A percentile compares a stretch with the other conserved stretches of the same genome.
Conservation (phyloP, 1,139 yeast species). For the Pichia sp. region DNA sequence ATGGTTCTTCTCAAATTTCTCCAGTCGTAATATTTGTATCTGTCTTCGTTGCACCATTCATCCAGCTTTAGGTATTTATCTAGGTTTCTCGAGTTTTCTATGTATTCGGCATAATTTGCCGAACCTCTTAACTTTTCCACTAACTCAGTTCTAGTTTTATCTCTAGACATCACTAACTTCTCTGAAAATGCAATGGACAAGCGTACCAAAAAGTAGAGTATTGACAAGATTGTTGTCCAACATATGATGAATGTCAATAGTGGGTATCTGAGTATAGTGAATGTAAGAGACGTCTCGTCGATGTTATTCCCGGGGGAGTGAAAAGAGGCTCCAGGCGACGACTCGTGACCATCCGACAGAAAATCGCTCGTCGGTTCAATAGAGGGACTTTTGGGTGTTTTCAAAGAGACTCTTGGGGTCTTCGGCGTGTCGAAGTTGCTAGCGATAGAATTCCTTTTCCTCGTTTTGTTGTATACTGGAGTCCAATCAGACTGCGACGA, state of each 20-base stretch:
- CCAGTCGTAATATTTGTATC: slow-evolving; percentile 67
- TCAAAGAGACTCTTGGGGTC: not conserved
- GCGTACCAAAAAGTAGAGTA: slow-evolving; percentile 50
- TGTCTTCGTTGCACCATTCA: slow-evolving; percentile 60
- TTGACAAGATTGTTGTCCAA: slow-evolving; percentile 53
- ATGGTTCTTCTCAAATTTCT: slow-evolving; percentile 52
- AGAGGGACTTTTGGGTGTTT: slow-evolving; percentile 4
- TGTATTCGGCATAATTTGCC: slow-evolving; percentile 57
- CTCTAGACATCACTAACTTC: slow-evolving; percentile 48
- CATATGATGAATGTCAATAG: slow-evolving; percentile 45
- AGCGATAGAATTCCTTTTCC: slow-evolving; percentile 8
- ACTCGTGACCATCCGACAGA: not conserved
- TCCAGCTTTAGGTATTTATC: slow-evolving; percentile 58
- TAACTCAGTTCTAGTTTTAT: slow-evolving; percentile 50
- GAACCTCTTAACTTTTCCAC: slow-evolving; percentile 49
- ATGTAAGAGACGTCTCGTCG: slow-evolving; percentile 46
- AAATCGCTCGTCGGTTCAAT: slow-evolving; percentile 1
- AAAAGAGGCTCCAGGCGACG: slow-evolving; percentile 4
- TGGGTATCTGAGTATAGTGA: slow-evolving; percentile 63
- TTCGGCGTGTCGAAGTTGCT: not conserved
- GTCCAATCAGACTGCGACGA: slow-evolving; percentile 67
- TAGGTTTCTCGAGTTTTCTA: slow-evolving; percentile 49
- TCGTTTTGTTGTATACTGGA: slow-evolving; percentile 43
- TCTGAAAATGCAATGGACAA: slow-evolving; percentile 64
- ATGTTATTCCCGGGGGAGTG: slow-evolving; percentile 21